Base-by-base conservation (phyloP, 2,329 filamentous ascomycete species). In the Xenoacremonium recifei region DNA sequence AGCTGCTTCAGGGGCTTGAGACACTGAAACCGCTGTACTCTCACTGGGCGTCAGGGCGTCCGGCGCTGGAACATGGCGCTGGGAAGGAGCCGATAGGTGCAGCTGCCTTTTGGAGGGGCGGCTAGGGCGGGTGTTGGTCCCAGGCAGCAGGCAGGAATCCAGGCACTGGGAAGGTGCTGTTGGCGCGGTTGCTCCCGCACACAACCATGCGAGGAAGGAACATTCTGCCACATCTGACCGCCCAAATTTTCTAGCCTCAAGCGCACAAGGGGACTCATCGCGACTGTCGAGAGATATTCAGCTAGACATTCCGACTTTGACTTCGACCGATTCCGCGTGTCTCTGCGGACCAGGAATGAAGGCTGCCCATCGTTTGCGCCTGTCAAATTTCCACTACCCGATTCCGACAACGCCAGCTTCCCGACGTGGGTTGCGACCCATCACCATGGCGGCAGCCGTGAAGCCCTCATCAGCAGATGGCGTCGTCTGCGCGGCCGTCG, bases 151-250 rank as follows among this genome's bases (percentile, higher is more conserved):
- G n/a, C n/a, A 9, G 23, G 23, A 7, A 27, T 27, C 23, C 9
- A 27, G 7, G 13, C 23, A 27, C 9, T 13, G 23, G 23, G 23
- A 27, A 27, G 9, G 7, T 27, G n/a, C n/a, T n/a, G 23, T 7
- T 27, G 23, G 23, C 7, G 23, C 7, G 18, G 35, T 16, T 15
- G 18, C 37, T 35, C 21, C 15, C 21, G 21, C 30, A 13, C 7
- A 27, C 18, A n/a, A 38, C 13, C 13, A 18, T 2, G 19, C n/a
- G n/a, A n/a, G n/a, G n/a, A n/a, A n/a, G n/a, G n/a, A n/a, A 27
- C 7, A 48, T 61, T 56, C 50, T 64, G 62, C 62, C 62, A 6
- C 1, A 3, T 2, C 16, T 35, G 45, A 63, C 60, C 61, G 60
- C 60, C 47, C 35, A 49, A 50, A 49, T 53, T 58, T 59, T 50